Conservation (phyloP, 495 filamentous ascomycete species). For the Podospora australis region DNA sequence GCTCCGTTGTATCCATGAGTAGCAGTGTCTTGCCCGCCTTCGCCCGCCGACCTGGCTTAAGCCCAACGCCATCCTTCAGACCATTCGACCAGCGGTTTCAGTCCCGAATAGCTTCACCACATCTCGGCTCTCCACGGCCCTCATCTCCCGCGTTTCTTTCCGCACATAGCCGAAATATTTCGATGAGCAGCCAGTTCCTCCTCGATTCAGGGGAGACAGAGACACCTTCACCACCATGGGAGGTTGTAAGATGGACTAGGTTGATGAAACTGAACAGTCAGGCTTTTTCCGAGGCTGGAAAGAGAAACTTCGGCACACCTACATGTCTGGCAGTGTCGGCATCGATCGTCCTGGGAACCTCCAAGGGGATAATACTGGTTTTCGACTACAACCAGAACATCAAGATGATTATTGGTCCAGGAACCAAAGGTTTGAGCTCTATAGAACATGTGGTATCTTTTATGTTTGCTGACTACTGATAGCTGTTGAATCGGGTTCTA, state of each 20-base stretch:
- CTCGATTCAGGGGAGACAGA: constrained; percentile 55
- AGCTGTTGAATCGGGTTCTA: constrained; percentile 86
- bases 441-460: background rate
- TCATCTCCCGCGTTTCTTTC: constrained; percentile 74
- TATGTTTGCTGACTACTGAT: constrained; percentile 17
- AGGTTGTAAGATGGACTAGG: constrained; percentile 94
- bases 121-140: constrained; percentile 53
- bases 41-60: constrained; percentile 42
- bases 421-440: constrained; percentile 69
- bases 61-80: constrained; percentile 72
- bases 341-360: constrained; percentile 83
- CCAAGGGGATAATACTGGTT: constrained; percentile 86
- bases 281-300: constrained; percentile 90
- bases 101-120: constrained; percentile 63
- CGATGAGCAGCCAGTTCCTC: constrained; percentile 52
- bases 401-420: constrained; percentile 87
- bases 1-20: constrained; percentile 71
- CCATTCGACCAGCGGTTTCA: constrained; percentile 94
- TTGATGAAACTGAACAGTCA: constrained; percentile 82
- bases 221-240: constrained; percentile 75
- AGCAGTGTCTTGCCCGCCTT: constrained; percentile 51
- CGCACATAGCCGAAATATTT: constrained; percentile 71
- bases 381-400: constrained; percentile 97
- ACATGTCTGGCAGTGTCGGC: constrained; percentile 89
- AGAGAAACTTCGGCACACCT: constrained; percentile 83